A percentile compares a stretch with the other conserved stretches of the same genome.
These are phyloP conservation scores for Schrenkiella parvula DNA, from an alignment of 345 rosid species.

Conservation along the genomic window DNA sequence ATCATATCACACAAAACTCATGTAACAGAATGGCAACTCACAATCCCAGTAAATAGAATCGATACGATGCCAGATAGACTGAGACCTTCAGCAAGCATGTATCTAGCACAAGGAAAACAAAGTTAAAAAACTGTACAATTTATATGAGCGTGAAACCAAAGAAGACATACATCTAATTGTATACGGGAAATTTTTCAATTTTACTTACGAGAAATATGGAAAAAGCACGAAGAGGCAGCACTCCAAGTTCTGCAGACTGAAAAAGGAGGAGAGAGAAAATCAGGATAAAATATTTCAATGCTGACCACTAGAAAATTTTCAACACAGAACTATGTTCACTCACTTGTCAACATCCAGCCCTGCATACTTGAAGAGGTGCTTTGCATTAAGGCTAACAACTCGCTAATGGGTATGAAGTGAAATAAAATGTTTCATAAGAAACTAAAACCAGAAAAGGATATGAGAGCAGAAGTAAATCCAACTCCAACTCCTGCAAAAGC, in stretches of 20 bases:
- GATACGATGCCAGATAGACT: constrained; percentile 98
- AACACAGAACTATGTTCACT: constrained; percentile 35
- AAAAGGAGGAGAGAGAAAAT: constrained; percentile 9
- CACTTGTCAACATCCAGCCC: constrained; percentile 97
- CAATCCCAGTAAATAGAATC: constrained; percentile 93
- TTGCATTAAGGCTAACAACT: constrained; percentile 67
- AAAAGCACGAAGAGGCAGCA: constrained; percentile 97
- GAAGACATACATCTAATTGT: not conserved
- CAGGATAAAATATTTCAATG: constrained; percentile 9
- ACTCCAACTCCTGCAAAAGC: constrained; percentile 86
- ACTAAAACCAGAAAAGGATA: constrained; percentile 57
- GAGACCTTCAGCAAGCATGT: constrained; percentile 99
- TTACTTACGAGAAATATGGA: constrained; percentile 88
- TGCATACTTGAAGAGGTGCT: constrained; percentile 97
- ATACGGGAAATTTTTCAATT: constrained; percentile 3
- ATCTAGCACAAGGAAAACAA: constrained; percentile 42
- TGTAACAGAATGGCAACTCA: constrained; percentile 38
- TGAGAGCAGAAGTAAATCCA: constrained; percentile 92
- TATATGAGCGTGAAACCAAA: constrained; percentile 5
- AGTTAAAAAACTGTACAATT: not conserved
- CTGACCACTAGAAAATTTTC: constrained; percentile 3
- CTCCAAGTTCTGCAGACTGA: constrained; percentile 96
- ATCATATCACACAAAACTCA: not conserved
- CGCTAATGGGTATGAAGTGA: not conserved
- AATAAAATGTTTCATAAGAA: constrained; percentile 3